phyloP scores from a whole-genome alignment of 352 stramenopile genomes.

The Globisporangium nunn region DNA sequence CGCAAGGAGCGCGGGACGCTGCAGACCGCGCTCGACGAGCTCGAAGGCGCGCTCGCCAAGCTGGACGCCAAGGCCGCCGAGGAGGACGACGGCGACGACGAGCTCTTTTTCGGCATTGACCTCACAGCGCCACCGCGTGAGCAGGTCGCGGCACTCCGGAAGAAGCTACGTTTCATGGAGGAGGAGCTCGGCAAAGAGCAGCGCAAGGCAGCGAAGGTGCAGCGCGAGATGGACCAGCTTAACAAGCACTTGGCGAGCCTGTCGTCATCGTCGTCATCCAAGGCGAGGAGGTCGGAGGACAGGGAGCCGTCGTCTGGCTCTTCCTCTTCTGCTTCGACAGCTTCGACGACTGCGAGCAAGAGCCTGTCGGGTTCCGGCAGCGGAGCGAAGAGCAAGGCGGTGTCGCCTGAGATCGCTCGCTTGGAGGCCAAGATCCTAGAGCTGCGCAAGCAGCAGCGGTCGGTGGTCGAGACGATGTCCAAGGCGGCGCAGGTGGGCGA shows the following conservation, averaged over 20 bases:
- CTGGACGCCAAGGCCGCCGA: slow-evolving; percentile 37
- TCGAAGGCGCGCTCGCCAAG: slow-evolving; percentile 62
- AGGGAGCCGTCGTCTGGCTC: not conserved
- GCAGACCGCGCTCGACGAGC: slow-evolving; percentile 56
- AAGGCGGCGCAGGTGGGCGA: slow-evolving; percentile 69
- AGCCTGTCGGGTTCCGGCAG: slow-evolving; percentile 17
- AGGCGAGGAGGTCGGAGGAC: not conserved
- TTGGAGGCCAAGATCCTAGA: slow-evolving; percentile 72
- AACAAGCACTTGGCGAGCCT: slow-evolving; percentile 64
- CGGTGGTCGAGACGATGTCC: slow-evolving; percentile 59
- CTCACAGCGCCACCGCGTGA: slow-evolving; percentile 42
- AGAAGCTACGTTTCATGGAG: slow-evolving; percentile 67
- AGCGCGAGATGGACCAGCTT: slow-evolving; percentile 83
- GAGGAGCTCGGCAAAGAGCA: slow-evolving; percentile 79
- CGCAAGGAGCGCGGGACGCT: slow-evolving; percentile 70
- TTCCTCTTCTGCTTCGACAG: slow-evolving; percentile 26
- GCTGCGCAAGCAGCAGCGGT: slow-evolving; percentile 70
- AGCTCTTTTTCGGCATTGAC: slow-evolving; percentile 79
- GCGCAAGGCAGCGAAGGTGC: slow-evolving; percentile 59
- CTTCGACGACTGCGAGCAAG: slow-evolving; percentile 21
- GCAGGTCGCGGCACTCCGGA: slow-evolving; percentile 50
- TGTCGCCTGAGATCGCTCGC: slow-evolving; percentile 42
- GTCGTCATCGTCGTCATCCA: slow-evolving; percentile 28
- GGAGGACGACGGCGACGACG: slow-evolving; percentile 59
- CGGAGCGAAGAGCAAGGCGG: slow-evolving; percentile 15